A percentile compares a stretch with the other conserved stretches of the same genome.
These are phyloP conservation scores for Mortierella alpina DNA, from an alignment of 192 early-diverging fungal species.

Conservation along the genomic window DNA sequence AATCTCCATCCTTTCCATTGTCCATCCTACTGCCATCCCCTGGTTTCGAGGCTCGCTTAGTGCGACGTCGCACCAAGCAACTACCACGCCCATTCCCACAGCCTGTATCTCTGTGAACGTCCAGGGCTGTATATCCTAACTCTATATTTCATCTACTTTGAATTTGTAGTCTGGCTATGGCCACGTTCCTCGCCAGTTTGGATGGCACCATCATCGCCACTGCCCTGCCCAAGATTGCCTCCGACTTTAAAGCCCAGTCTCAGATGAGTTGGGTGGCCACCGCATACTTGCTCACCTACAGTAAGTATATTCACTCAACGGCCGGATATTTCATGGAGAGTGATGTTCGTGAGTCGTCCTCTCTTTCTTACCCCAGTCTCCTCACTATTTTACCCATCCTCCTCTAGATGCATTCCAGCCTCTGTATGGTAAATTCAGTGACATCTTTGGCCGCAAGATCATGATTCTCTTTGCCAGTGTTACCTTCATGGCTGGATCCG, in stretches of 20 bases:
- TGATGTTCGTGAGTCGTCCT: neutral
- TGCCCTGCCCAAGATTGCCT: constrained; percentile 66
- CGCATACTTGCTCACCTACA: constrained; percentile 69
- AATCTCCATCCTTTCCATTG: too few species aligned
- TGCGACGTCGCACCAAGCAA: too few species aligned
- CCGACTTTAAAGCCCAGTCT: constrained; percentile 66
- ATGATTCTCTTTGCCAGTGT: constrained; percentile 78
- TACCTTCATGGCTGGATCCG: constrained; percentile 83
- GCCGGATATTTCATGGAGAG: neutral
- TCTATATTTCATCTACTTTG: neutral
- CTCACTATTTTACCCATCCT: neutral
- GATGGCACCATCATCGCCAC: constrained; percentile 73
- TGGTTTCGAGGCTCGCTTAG: neutral
- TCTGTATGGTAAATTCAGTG: constrained; percentile 67
- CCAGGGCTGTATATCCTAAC: neutral
- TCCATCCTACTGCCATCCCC: neutral
- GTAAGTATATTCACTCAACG: neutral
- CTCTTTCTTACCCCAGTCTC: neutral
- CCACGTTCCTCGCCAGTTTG: constrained; percentile 66
- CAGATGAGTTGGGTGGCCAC: constrained; percentile 84
- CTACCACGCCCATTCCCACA: too few species aligned
- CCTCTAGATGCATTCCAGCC: constrained; percentile 28
- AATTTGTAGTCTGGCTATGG: constrained; percentile 52
- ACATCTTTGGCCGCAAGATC: constrained; percentile 88
- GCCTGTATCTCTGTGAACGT: too few species aligned